Conservation (phyloP, 2,329 filamentous ascomycete genomes). For the Colletotrichum sp. region DNA sequence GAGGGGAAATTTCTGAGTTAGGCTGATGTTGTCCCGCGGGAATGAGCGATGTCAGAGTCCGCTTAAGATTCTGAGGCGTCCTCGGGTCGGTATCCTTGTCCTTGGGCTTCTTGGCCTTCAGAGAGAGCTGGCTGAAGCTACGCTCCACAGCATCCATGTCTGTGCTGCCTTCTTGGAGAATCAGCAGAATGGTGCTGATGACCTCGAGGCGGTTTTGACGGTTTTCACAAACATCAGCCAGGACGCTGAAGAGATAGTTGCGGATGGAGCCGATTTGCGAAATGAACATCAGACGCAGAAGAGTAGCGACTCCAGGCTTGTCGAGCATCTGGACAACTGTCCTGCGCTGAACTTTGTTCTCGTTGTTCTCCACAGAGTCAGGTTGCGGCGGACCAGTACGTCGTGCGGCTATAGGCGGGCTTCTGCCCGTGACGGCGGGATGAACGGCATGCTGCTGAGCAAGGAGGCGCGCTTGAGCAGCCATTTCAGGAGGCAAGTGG, state of each 20-base stretch:
- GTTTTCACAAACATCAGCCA: constrained; percentile 93
- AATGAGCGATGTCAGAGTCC: constrained; percentile 67
- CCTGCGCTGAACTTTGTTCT: constrained; percentile 74
- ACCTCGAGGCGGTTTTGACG: constrained; percentile 95
- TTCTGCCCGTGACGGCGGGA: constrained; percentile 34
- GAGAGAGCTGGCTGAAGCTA: constrained; percentile 90
- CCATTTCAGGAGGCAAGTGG: constrained; percentile 82
- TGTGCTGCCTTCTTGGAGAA: constrained; percentile 92
- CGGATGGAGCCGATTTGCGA: constrained; percentile 88
- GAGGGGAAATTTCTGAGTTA: constrained; percentile 87
- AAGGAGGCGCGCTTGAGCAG: constrained; percentile 74
- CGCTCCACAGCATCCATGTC: constrained; percentile 94
- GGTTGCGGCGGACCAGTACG: constrained; percentile 12
- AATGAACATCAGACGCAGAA: constrained; percentile 98
- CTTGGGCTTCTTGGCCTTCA: constrained; percentile 83
- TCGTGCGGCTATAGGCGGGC: constrained; percentile 28
- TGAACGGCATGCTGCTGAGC: constrained; percentile 31
- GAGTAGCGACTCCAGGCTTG: constrained; percentile 92
- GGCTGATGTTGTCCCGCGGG: constrained; percentile 53
- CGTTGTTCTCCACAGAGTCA: constrained; percentile 43
- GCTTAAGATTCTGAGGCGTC: constrained; percentile 82
- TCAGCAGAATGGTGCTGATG: constrained; percentile 88
- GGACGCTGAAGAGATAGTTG: constrained; percentile 81
- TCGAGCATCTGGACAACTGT: constrained; percentile 96
- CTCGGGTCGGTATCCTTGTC: constrained; percentile 68